These are phyloP conservation scores for Phyllosticta citrichinensis DNA, from an alignment of 2,329 filamentous ascomycete genomes.

Conservation along the genomic window DNA sequence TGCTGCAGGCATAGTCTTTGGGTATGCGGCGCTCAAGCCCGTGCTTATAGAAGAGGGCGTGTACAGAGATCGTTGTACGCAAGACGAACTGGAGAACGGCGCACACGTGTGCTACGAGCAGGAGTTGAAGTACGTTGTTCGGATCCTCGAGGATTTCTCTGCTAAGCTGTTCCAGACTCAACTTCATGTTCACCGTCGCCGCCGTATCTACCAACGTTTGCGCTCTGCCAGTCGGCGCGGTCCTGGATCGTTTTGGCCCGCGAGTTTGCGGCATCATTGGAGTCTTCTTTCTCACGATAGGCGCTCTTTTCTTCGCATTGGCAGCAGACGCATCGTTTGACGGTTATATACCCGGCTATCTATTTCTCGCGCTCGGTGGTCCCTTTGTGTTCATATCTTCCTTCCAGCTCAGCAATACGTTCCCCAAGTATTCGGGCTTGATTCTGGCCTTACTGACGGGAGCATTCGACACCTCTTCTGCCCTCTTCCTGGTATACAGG, in stretches of 20 bases:
- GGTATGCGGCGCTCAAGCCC: slow-evolving; percentile 31
- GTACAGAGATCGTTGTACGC: slow-evolving; percentile 26
- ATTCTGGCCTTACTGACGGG: slow-evolving; percentile 42
- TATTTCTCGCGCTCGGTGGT: slow-evolving; percentile 40
- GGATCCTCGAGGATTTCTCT: not conserved
- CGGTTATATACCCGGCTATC: slow-evolving; percentile 44
- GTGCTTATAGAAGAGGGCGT: slow-evolving; percentile 30
- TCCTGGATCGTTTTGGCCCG: slow-evolving; percentile 75
- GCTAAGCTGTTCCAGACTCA: slow-evolving; percentile 50
- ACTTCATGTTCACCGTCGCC: slow-evolving; percentile 87
- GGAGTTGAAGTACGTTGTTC: slow-evolving; percentile 19
- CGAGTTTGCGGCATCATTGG: slow-evolving; percentile 64
- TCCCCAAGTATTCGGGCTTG: slow-evolving; percentile 39
- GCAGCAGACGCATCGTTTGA: slow-evolving; percentile 59
- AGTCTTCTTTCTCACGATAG: slow-evolving; percentile 55
- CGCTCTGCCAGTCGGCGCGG: slow-evolving; percentile 73
- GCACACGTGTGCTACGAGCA: slow-evolving; percentile 30
- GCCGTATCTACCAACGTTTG: slow-evolving; percentile 82
- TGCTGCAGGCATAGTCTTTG: slow-evolving; percentile 31
- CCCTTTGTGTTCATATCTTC: slow-evolving; percentile 43
- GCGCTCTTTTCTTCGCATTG: slow-evolving; percentile 64
- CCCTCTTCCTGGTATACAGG: slow-evolving; percentile 39
- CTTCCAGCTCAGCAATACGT: slow-evolving; percentile 42
- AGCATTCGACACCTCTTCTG: slow-evolving; percentile 41
- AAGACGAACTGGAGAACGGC: slow-evolving; percentile 22